These are phyloP conservation scores for Anisodus tanguticus DNA, from an alignment of 257 asterid genomes.

Conservation along the genomic window DNA sequence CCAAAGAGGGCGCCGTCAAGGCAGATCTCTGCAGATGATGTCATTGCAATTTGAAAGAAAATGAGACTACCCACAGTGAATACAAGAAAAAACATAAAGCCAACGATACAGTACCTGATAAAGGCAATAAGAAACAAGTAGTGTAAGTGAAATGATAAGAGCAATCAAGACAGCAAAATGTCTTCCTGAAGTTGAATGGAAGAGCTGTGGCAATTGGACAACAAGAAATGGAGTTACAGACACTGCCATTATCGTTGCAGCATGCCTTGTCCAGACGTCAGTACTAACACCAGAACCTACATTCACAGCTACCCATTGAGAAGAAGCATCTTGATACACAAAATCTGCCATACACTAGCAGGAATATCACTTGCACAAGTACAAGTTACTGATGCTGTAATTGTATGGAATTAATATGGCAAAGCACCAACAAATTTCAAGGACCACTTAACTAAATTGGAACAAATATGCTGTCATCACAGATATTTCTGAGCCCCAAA, in stretches of 20 bases:
- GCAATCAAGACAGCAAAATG: slow-evolving; percentile 70
- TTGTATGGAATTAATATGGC: background rate
- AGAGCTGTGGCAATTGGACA: slow-evolving; percentile 76
- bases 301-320: slow-evolving; percentile 28
- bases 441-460: background rate
- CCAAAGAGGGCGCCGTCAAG: background rate
- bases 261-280: slow-evolving; percentile 84
- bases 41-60: background rate
- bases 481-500: background rate
- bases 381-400: background rate
- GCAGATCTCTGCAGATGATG: slow-evolving; percentile 17
- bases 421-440: background rate
- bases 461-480: background rate
- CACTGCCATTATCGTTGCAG: slow-evolving; percentile 81
- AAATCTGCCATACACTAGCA: slow-evolving; percentile 7
- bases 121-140: slow-evolving; percentile 72
- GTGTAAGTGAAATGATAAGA: slow-evolving; percentile 63
- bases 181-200: slow-evolving; percentile 64
- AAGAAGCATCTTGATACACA: slow-evolving; percentile 12
- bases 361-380: slow-evolving; percentile 26
- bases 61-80: slow-evolving; percentile 15
- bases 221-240: slow-evolving; percentile 79
- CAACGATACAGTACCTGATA: slow-evolving; percentile 65
- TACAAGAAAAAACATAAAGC: background rate
- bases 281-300: slow-evolving; percentile 91